phyloP scores from a whole-genome alignment of 2,329 filamentous ascomycete species.

The Xylariaceae sp. region DNA sequence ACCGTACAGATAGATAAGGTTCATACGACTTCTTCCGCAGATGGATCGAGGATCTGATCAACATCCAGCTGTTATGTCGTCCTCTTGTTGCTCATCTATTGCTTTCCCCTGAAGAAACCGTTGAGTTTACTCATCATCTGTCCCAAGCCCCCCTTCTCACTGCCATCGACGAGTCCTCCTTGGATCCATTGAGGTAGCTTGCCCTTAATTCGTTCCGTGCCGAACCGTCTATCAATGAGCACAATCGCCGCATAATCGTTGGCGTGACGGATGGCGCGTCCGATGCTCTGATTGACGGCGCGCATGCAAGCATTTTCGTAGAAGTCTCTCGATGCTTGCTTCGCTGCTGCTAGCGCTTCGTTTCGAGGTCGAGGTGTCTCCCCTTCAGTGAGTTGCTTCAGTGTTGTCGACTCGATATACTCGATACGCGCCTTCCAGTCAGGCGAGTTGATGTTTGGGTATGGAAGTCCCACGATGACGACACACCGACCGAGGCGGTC shows the following conservation, averaged over 20 bases:
- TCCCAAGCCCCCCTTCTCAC: constrained; percentile 48
- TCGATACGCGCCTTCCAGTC: constrained; percentile 92
- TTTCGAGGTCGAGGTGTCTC: constrained; percentile 18
- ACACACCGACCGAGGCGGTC: constrained; percentile 85
- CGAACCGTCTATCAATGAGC: constrained; percentile 76
- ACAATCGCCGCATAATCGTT: constrained; percentile 88
- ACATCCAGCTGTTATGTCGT: not conserved
- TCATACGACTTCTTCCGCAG: not conserved
- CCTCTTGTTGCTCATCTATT: not conserved
- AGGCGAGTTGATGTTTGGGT: constrained; percentile 80
- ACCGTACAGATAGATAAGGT: no score
- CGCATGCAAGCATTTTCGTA: constrained; percentile 97
- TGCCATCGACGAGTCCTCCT: constrained; percentile 53
- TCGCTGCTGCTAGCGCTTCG: constrained; percentile 38
- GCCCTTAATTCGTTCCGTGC: constrained; percentile 61
- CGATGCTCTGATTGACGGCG: constrained; percentile 94
- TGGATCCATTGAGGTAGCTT: constrained; percentile 91
- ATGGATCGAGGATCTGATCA: not conserved
- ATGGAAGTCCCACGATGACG: constrained; percentile 85
- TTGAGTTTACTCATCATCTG: constrained; percentile 55
- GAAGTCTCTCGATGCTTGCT: constrained; percentile 65
- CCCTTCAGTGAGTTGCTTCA: constrained; percentile 34
- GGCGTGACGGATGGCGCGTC: constrained; percentile 80
- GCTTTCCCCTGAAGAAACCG: constrained; percentile 54
- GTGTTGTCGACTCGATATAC: constrained; percentile 65